Evolutionary conservation across 2,329 filamentous ascomycete species (phyloP).

Genomic region (Thielaviopsis populi): DNA sequence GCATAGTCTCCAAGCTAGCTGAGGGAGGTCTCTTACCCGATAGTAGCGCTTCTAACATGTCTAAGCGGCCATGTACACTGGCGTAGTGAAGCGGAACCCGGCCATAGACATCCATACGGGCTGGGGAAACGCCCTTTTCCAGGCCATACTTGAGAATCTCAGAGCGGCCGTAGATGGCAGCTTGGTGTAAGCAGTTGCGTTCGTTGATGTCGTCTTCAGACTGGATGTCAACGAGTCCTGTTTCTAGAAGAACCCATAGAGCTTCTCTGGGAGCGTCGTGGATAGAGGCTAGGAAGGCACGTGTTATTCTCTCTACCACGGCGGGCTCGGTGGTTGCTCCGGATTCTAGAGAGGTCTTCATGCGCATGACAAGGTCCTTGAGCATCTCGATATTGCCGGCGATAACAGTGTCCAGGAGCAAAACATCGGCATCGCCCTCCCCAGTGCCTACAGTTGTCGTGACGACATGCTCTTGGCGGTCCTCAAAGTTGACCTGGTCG

Average conservation of each 20-base stretch:
- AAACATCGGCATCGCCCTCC: slow-evolving; percentile 76
- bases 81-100: slow-evolving; percentile 89
- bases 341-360: slow-evolving; percentile 41
- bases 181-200: slow-evolving; percentile 88
- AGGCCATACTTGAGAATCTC: slow-evolving; percentile 66
- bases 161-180: slow-evolving; percentile 79
- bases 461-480: slow-evolving; percentile 44
- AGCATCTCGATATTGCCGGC: slow-evolving; percentile 64
- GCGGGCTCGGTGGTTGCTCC: slow-evolving; percentile 39
- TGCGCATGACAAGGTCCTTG: slow-evolving; percentile 63
- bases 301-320: slow-evolving; percentile 62
- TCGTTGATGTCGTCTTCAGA: slow-evolving; percentile 97
- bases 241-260: slow-evolving; percentile 61
- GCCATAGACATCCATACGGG: slow-evolving; percentile 81
- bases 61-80: slow-evolving; percentile 79
- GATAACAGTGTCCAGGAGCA: slow-evolving; percentile 76
- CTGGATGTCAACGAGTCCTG: slow-evolving; percentile 71
- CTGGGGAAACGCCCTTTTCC: slow-evolving; percentile 58
- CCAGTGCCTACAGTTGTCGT: slow-evolving; percentile 58
- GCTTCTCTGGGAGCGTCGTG: slow-evolving; percentile 69
- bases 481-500: slow-evolving; percentile 73
- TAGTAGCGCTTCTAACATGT: slow-evolving; percentile 64
- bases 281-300: slow-evolving; percentile 80
- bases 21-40: slow-evolving; percentile 31
- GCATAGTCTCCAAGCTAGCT: background rate